These are phyloP conservation scores for Trypanosoma rangeli DNA, from an alignment of 208 protist species.

Conservation along the genomic window DNA sequence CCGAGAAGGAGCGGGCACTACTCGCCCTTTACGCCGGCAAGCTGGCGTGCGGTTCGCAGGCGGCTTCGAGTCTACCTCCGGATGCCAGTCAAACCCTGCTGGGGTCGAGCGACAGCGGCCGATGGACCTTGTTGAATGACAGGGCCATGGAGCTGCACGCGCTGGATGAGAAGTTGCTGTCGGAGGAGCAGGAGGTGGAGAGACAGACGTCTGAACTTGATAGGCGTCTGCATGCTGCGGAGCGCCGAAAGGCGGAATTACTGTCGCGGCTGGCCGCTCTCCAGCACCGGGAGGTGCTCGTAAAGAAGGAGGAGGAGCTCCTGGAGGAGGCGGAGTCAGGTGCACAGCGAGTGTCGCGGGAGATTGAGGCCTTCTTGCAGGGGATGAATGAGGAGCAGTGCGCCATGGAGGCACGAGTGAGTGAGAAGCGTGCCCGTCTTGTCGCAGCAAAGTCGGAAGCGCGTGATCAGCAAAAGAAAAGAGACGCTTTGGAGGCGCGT, in stretches of 20 bases:
- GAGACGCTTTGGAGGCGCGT: constrained; percentile 10
- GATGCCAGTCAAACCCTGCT: too few species aligned
- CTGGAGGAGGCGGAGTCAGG: constrained; percentile 9
- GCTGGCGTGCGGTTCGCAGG: too few species aligned
- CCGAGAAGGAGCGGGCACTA: constrained; percentile 20
- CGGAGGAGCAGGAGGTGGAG: constrained; percentile 17
- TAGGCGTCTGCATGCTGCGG: constrained; percentile 12
- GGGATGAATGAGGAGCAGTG: constrained; percentile 20
- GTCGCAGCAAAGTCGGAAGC: constrained; percentile 4
- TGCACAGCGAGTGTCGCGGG: constrained; percentile 1
- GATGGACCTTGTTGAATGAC: constrained; percentile 12
- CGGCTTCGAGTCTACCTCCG: too few species aligned
- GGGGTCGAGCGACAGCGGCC: not conserved
- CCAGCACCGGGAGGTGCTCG: constrained; percentile 19
- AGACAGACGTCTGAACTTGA: constrained; percentile 9
- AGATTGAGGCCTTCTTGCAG: constrained; percentile 12
- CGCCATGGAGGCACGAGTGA: not conserved
- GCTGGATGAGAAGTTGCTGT: constrained; percentile 19
- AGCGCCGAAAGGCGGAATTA: constrained; percentile 17
- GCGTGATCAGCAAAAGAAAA: constrained; percentile 14
- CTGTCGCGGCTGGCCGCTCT: constrained; percentile 24
- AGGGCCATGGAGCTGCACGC: constrained; percentile 20
- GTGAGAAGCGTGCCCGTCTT: constrained; percentile 11
- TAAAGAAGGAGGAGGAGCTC: constrained; percentile 22
- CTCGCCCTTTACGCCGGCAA: constrained; percentile 13